These are phyloP conservation scores for Cercospora sp. DNA, from an alignment of 2,329 filamentous ascomycete species.

Conservation along the genomic window DNA sequence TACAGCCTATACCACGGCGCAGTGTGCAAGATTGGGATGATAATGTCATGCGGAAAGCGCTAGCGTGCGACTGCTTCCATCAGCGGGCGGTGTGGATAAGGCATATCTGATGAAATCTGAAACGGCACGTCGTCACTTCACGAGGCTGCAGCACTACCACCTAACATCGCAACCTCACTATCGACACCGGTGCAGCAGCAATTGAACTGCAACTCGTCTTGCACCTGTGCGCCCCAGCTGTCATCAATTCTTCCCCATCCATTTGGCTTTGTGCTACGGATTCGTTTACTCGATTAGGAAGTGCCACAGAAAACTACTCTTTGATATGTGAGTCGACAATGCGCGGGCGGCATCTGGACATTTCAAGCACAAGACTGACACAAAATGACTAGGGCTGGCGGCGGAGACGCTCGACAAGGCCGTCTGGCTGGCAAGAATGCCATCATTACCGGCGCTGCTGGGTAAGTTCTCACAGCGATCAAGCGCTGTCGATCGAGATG, in stretches of 20 bases:
- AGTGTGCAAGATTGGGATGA: not conserved
- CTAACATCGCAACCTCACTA: not conserved
- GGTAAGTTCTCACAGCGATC: constrained; percentile 56
- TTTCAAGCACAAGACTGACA: constrained; percentile 7
- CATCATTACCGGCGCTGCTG: constrained; percentile 80
- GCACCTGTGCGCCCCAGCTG: not conserved
- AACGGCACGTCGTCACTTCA: constrained; percentile 12
- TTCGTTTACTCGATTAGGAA: constrained; percentile 23
- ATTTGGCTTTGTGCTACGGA: constrained; percentile 11
- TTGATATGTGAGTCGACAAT: constrained; percentile 23
- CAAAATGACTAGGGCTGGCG: constrained; percentile 20
- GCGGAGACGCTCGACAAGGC: constrained; percentile 31
- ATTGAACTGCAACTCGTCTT: not conserved
- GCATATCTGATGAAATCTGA: constrained; percentile 7
- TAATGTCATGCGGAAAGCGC: constrained; percentile 8
- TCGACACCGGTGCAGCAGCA: not conserved
- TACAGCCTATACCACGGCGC: constrained; percentile 10
- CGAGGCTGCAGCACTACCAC: not conserved
- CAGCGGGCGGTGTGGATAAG: constrained; percentile 8
- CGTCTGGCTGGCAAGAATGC: constrained; percentile 66
- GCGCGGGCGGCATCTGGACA: not conserved
- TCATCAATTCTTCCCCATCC: not conserved
- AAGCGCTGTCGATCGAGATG: not conserved
- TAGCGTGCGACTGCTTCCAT: constrained; percentile 7
- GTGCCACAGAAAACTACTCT: constrained; percentile 18